These are phyloP conservation scores for Vaccinium darrowii DNA, from an alignment of 148 eudicot species.

Conservation along the genomic window DNA sequence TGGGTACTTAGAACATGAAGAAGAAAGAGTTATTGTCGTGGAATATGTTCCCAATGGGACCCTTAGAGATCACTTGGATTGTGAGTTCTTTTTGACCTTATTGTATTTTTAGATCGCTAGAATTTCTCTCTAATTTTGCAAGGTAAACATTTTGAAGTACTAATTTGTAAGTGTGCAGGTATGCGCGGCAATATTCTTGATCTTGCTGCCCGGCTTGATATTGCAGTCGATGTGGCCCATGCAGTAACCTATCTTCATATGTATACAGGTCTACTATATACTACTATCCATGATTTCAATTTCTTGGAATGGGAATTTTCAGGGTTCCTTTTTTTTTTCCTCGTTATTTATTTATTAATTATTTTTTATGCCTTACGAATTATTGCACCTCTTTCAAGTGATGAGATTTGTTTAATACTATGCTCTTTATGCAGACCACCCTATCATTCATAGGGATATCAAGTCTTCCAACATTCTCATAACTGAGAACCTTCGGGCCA, in stretches of 20 bases:
- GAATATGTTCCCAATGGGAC: conserved; percentile 92
- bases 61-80: conserved; percentile 82
- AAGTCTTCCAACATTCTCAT: conserved; percentile 93
- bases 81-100: conserved; percentile 36
- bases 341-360: not conserved
- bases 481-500: conserved; percentile 15
- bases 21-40: conserved; percentile 71
- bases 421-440: conserved; percentile 59
- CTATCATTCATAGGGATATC: conserved; percentile 90
- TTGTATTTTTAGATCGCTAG: not conserved
- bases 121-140: not conserved
- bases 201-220: conserved; percentile 65
- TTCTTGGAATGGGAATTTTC: not conserved
- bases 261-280: conserved; percentile 55
- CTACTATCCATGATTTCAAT: conserved; percentile 19
- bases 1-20: conserved; percentile 68
- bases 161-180: conserved; percentile 39
- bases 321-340: not conserved
- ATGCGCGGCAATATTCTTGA: conserved; percentile 49
- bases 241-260: conserved; percentile 91
- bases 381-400: conserved; percentile 8
- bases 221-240: conserved; percentile 87
- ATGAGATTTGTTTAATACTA: not conserved
- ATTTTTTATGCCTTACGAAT: not conserved
- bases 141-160: not conserved